Percentiles rank a stretch among this genome's conserved stretches.
These are phyloP conservation scores for Lotmaria passim DNA, from an alignment of 208 protist genomes.

Conservation along the genomic window DNA sequence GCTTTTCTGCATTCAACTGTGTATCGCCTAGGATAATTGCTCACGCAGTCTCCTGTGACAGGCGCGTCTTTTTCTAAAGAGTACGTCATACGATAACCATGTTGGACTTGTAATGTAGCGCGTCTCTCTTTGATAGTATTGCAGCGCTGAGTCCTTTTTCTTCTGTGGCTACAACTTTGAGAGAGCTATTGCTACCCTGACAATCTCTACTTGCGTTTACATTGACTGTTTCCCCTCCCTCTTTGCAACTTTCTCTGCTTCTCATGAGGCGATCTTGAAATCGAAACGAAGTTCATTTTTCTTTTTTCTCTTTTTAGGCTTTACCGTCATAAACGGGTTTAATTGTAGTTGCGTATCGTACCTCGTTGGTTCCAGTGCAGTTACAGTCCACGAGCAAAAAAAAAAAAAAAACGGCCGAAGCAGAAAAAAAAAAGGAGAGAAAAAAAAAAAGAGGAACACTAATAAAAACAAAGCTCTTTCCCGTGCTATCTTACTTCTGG, in stretches of 20 bases:
- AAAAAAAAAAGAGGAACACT: background rate
- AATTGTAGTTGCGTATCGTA: background rate
- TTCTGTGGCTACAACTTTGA: background rate
- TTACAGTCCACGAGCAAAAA: background rate
- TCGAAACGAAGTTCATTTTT: too few species aligned
- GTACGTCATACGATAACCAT: too few species aligned
- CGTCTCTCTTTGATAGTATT: background rate
- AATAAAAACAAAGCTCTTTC: background rate
- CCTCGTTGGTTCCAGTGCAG: background rate
- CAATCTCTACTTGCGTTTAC: too few species aligned
- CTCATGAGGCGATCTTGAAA: too few species aligned
- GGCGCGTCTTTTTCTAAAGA: too few species aligned
- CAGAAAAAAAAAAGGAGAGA: conserved; percentile 2
- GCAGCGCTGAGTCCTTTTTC: background rate
- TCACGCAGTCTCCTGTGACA: too few species aligned
- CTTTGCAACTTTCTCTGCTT: background rate
- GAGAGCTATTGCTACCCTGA: background rate
- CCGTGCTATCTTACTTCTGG: too few species aligned
- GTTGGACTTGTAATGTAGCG: too few species aligned
- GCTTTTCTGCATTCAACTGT: too few species aligned
- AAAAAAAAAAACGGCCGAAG: background rate
- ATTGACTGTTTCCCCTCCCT: background rate
- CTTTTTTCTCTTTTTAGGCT: background rate
- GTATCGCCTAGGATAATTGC: too few species aligned
- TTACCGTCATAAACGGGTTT: background rate